Evolutionary conservation across 192 early-diverging fungal genomes (phyloP).

Genomic region (Podila clonocystis): DNA sequence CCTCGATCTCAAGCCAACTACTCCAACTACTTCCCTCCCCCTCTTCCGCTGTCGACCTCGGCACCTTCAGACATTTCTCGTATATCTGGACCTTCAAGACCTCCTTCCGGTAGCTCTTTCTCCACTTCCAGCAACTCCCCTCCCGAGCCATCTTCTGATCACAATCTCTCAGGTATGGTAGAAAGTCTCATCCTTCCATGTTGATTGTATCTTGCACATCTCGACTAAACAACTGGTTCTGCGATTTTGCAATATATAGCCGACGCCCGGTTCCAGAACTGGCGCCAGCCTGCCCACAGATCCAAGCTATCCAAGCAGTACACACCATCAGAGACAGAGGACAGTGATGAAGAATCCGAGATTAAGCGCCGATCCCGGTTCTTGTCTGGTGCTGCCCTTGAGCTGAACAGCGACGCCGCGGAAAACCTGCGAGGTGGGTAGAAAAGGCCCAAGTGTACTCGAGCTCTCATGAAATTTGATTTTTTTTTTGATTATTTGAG

Average conservation of each 20-base stretch:
- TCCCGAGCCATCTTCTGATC: neutral
- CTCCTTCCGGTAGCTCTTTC: neutral
- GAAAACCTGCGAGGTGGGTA: slow-evolving; percentile 8
- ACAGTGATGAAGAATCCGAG: slow-evolving; percentile 28
- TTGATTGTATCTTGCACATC: no score
- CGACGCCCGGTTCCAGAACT: slow-evolving; percentile 24
- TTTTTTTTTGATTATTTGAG: neutral
- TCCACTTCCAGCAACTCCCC: neutral
- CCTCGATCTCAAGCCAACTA: neutral
- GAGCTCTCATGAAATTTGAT: neutral
- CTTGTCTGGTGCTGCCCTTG: slow-evolving; percentile 28
- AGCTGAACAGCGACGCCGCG: slow-evolving; percentile 16
- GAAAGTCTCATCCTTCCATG: no score
- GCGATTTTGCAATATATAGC: neutral
- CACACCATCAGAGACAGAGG: slow-evolving; percentile 37
- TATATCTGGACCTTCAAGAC: neutral
- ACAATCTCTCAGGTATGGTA: neutral
- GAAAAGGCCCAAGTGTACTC: neutral
- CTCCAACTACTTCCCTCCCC: neutral
- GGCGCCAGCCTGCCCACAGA: slow-evolving; percentile 33
- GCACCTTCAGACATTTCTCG: neutral
- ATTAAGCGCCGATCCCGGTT: slow-evolving; percentile 17
- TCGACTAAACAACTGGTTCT: neutral
- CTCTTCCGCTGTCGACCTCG: neutral
- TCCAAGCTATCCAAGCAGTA: slow-evolving; percentile 51